Percentiles rank a stretch among this genome's conserved stretches.
Evolutionary conservation across 257 asterid species (phyloP).

Genomic region (Rauvolfia tetraphylla): DNA sequence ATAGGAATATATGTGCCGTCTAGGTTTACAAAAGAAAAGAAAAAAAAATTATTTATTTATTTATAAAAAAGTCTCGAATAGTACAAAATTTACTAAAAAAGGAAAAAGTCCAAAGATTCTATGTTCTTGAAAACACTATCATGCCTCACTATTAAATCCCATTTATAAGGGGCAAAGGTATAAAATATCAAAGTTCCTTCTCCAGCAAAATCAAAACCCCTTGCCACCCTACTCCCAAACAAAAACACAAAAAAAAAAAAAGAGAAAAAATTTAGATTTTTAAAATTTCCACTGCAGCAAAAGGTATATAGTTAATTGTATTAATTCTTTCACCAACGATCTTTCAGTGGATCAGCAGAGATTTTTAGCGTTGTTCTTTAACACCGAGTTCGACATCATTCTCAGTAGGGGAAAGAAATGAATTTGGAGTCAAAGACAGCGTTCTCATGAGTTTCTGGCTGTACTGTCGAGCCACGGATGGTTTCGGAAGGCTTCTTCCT

Average conservation of each 20-base stretch:
- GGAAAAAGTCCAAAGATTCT: too few species aligned
- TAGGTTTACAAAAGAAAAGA: too few species aligned
- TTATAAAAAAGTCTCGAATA: too few species aligned
- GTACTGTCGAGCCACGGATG: slow-evolving; percentile 30
- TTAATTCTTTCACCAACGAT: background rate
- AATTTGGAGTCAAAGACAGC: slow-evolving; percentile 32
- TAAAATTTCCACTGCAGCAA: background rate
- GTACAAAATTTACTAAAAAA: too few species aligned
- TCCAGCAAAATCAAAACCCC: too few species aligned
- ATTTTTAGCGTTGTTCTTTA: background rate
- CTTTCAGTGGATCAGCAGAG: background rate
- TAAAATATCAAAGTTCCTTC: too few species aligned
- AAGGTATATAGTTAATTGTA: background rate
- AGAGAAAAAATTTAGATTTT: background rate
- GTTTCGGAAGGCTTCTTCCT: slow-evolving; percentile 45
- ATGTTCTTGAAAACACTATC: too few species aligned
- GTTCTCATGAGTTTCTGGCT: slow-evolving; percentile 33
- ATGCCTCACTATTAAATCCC: too few species aligned
- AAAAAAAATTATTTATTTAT: too few species aligned
- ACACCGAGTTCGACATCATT: slow-evolving; percentile 16
- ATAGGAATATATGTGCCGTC: too few species aligned
- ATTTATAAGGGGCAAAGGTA: too few species aligned
- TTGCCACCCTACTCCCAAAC: too few species aligned
- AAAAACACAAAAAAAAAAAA: background rate
- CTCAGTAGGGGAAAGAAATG: slow-evolving; percentile 11